phyloP scores from a whole-genome alignment of 257 asterid genomes.

The Salvia miltiorrhiza region DNA sequence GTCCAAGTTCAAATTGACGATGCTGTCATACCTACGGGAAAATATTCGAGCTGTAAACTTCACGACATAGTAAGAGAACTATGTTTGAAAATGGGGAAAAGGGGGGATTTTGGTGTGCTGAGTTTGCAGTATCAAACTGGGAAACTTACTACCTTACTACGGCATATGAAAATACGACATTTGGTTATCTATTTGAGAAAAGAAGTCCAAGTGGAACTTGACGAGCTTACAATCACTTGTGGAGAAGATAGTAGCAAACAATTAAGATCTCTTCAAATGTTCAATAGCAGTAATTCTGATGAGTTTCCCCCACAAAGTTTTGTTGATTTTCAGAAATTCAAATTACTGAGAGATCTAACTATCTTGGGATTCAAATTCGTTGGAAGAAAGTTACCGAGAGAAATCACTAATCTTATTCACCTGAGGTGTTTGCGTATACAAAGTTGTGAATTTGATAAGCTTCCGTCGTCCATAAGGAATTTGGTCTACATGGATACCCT shows the following conservation, averaged over 20 bases:
- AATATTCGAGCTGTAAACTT: neutral
- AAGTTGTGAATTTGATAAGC: neutral
- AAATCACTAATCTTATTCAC: neutral
- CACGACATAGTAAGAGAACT: constrained; percentile 13
- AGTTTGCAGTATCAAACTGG: too few relatives aligned
- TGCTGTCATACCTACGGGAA: neutral
- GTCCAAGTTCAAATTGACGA: neutral
- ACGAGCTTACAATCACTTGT: too few relatives aligned
- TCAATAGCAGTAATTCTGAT: neutral
- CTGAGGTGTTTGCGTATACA: neutral
- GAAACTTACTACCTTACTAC: neutral
- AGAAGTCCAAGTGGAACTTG: too few relatives aligned
- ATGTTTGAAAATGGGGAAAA: neutral
- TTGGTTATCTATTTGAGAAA: neutral
- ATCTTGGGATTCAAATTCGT: too few relatives aligned
- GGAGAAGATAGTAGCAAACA: neutral
- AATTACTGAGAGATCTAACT: too few relatives aligned
- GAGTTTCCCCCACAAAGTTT: neutral
- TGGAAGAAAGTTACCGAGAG: too few relatives aligned
- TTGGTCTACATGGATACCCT: neutral
- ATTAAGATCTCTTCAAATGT: neutral
- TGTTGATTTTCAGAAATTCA: neutral
- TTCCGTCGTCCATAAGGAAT: constrained; percentile 2
- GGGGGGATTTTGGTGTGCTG: neutral
- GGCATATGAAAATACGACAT: neutral